phyloP scores from a whole-genome alignment of 2,329 filamentous ascomycete genomes.

The Ilyonectria sp. region DNA sequence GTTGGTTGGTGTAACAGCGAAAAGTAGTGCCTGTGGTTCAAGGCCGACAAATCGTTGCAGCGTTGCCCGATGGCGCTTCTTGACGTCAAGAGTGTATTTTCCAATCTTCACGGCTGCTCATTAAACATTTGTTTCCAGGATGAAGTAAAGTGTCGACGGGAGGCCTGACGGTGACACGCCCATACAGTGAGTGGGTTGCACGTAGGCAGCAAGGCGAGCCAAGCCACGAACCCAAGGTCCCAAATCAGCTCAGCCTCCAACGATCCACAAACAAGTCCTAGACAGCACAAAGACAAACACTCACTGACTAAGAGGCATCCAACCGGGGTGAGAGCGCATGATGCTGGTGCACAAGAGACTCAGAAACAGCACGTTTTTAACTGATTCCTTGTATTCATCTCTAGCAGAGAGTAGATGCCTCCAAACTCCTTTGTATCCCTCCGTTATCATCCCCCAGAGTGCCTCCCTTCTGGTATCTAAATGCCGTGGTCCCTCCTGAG shows the following conservation, averaged over 20 bases:
- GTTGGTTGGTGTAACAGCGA: conserved; percentile 4
- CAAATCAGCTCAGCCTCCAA: conserved; percentile 17
- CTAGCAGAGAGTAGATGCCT: conserved; percentile 6
- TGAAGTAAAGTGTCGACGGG: background rate
- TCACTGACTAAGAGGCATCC: background rate
- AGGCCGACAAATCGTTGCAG: too few species aligned
- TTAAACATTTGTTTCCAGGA: background rate
- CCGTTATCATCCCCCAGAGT: conserved; percentile 28
- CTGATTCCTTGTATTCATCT: conserved; percentile 11
- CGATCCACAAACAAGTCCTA: conserved; percentile 5
- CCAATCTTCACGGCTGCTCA: background rate
- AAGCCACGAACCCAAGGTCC: conserved; percentile 6
- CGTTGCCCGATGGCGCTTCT: background rate
- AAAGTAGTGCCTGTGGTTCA: background rate
- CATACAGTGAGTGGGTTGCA: background rate
- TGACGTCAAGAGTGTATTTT: background rate
- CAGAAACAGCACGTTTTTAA: conserved; percentile 2
- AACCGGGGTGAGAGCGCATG: background rate
- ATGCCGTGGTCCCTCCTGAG: conserved; percentile 34
- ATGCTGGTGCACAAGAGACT: background rate
- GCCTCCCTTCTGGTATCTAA: conserved; percentile 40
- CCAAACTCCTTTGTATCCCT: conserved; percentile 44
- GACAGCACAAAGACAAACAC: background rate
- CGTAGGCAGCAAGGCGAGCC: conserved; percentile 30
- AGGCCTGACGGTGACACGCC: conserved; percentile 22